A percentile compares a stretch with the other conserved stretches of the same genome.
Evolutionary conservation across 495 filamentous ascomycete species (phyloP).

Genomic region (Podospora pseudocomata): DNA sequence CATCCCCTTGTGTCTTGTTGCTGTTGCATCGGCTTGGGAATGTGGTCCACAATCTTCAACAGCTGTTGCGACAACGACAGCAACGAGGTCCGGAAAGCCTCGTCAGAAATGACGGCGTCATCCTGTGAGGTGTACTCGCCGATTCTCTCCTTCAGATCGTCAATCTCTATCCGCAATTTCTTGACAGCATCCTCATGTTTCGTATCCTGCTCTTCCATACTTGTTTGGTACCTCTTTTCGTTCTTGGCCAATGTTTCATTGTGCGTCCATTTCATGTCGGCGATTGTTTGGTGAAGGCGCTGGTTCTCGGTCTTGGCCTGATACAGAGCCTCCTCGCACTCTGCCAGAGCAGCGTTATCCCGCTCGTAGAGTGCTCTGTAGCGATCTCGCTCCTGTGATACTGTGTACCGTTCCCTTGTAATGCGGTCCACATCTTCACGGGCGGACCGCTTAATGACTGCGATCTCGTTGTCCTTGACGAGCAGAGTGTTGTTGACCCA

Average conservation of each 20-base stretch:
- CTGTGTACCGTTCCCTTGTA: neutral
- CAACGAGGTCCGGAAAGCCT: neutral
- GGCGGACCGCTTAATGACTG: neutral
- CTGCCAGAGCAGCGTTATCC: neutral
- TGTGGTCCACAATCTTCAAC: neutral
- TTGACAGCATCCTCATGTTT: neutral
- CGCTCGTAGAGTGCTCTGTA: neutral
- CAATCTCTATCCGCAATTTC: neutral
- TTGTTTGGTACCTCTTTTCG: neutral
- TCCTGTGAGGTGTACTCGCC: neutral
- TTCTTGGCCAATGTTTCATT: neutral
- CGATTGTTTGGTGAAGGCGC: neutral
- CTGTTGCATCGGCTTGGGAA: neutral
- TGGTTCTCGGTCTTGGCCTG: neutral
- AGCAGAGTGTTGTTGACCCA: neutral
- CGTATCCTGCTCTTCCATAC: neutral
- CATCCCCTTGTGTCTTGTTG: neutral
- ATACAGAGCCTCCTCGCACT: neutral
- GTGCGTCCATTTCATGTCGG: neutral
- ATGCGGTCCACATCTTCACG: neutral
- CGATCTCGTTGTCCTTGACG: neutral
- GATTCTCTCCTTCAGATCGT: neutral
- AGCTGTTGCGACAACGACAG: neutral
- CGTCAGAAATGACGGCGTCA: neutral
- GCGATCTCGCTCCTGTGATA: neutral